Evolutionary conservation across 1,284 basidiomycete genomes (phyloP).

Genomic region (Tetrapyrgos nigripes): DNA sequence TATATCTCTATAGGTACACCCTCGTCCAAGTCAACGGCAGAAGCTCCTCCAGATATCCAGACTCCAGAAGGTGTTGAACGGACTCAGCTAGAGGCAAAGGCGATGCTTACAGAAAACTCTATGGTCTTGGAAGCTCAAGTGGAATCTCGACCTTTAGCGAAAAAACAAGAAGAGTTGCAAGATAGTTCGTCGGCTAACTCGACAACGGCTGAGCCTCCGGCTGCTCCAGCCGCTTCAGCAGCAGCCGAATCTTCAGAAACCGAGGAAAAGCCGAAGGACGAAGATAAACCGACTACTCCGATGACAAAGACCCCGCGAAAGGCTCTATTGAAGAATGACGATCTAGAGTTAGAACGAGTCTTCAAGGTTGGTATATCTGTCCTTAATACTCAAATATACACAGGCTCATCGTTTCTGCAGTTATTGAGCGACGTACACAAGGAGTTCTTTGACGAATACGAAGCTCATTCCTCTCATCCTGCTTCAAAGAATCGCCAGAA

Average conservation of each 20-base stretch:
- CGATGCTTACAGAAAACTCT: constrained; percentile 67
- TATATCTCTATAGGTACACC: constrained; percentile 18
- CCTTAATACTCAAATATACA: background rate
- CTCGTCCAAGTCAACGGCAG: constrained; percentile 18
- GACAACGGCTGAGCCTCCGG: no score
- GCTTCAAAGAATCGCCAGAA: background rate
- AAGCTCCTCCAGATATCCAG: constrained; percentile 27
- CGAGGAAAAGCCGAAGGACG: constrained; percentile 22
- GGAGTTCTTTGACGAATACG: constrained; percentile 76
- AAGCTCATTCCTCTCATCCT: constrained; percentile 40
- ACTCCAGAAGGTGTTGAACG: constrained; percentile 46
- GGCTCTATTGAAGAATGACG: constrained; percentile 87
- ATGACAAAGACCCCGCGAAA: constrained; percentile 55
- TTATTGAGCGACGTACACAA: constrained; percentile 80
- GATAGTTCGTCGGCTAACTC: no score
- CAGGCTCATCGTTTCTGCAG: constrained; percentile 42
- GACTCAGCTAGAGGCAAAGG: constrained; percentile 55
- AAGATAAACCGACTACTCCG: constrained; percentile 17
- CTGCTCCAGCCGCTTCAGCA: no score
- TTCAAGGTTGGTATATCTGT: constrained; percentile 57
- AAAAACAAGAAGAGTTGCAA: constrained; percentile 83
- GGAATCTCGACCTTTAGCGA: constrained; percentile 86
- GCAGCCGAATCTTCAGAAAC: constrained; percentile 10
- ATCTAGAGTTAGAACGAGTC: constrained; percentile 84
- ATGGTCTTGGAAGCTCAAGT: constrained; percentile 84